Evolutionary conservation across 148 eudicot species (phyloP).

Genomic region (Vaccinium darrowii): DNA sequence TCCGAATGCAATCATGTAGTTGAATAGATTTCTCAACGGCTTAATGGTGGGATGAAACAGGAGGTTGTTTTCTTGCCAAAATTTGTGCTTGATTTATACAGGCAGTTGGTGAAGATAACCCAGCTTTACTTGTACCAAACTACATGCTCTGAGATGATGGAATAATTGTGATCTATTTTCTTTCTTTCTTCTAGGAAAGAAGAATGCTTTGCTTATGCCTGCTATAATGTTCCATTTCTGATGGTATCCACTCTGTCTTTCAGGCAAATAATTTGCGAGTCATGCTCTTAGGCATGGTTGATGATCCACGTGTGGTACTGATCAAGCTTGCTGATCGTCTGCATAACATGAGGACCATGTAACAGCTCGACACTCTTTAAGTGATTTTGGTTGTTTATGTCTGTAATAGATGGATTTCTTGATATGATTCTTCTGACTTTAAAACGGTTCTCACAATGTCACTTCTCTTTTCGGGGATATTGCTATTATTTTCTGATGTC

Average conservation of each 20-base stretch:
- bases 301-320: conserved; percentile 97
- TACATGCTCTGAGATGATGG: neutral
- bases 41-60: neutral
- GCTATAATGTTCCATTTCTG: neutral
- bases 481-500: neutral
- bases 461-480: conserved; percentile 5
- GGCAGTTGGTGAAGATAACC: neutral
- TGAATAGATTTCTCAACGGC: neutral
- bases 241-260: conserved; percentile 18
- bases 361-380: conserved; percentile 17
- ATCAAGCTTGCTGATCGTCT: conserved; percentile 99
- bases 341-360: conserved; percentile 99
- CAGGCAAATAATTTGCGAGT: conserved; percentile 85
- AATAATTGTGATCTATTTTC: neutral
- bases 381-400: conserved; percentile 13
- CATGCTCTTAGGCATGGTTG: conserved; percentile 97
- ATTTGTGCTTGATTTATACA: neutral
- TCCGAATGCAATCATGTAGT: neutral
- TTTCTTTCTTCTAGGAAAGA: conserved; percentile 6
- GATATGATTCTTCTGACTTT: neutral
- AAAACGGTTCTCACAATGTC: neutral
- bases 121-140: neutral
- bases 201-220: conserved; percentile 7
- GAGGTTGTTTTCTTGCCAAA: neutral
- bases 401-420: conserved; percentile 9